Conservation (phyloP, 176 grass and related monocot species). For the Thinopyrum elongatum region DNA sequence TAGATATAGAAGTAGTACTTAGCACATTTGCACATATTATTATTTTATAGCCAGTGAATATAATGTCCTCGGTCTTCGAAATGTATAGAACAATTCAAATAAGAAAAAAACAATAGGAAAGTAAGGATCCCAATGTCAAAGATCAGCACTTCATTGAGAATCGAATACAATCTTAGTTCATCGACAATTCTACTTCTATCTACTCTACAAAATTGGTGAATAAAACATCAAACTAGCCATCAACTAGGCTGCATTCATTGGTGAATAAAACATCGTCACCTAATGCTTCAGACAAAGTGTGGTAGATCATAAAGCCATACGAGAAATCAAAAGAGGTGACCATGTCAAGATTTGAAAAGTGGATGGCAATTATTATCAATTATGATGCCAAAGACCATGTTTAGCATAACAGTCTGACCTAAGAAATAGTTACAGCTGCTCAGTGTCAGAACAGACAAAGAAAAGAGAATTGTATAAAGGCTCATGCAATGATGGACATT, state of each 20-base stretch:
- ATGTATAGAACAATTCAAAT: neutral
- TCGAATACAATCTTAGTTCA: neutral
- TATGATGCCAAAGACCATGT: neutral
- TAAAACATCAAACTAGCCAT: neutral
- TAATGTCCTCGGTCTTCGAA: neutral
- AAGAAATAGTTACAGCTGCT: neutral
- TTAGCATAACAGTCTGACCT: neutral
- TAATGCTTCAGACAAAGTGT: neutral
- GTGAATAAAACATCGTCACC: neutral
- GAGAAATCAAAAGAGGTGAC: neutral
- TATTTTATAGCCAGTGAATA: slow-evolving; percentile 21
- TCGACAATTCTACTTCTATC: no score
- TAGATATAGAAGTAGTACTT: slow-evolving; percentile 7
- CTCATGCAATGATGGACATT: neutral
- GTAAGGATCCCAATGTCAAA: neutral
- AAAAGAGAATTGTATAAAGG: neutral
- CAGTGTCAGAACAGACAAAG: neutral
- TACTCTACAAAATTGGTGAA: neutral
- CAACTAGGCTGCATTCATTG: neutral
- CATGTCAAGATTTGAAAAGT: neutral
- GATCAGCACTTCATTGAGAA: neutral
- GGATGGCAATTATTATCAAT: neutral
- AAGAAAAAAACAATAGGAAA: neutral
- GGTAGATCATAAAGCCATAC: neutral
- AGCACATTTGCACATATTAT: neutral